Conservation (phyloP, 805 yeast species). For the Nematodospora valgi region DNA sequence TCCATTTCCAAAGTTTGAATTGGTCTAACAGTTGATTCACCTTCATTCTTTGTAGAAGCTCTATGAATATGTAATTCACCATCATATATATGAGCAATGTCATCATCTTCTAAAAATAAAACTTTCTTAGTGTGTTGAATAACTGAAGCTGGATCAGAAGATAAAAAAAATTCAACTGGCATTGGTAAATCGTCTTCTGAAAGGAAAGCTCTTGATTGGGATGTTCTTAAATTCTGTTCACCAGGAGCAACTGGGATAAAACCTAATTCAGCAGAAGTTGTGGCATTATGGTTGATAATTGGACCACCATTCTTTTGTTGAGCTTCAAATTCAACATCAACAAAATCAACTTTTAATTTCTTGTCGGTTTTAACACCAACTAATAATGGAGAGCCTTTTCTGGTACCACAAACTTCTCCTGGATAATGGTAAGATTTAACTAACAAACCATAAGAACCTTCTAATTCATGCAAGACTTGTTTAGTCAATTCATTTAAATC, state of each 20-base stretch:
- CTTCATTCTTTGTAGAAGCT: slow-evolving; percentile 69
- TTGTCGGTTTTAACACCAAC: slow-evolving; percentile 96
- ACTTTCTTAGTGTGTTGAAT: slow-evolving; percentile 97
- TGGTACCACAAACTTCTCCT: slow-evolving; percentile 92
- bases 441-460: slow-evolving; percentile 95
- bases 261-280: slow-evolving; percentile 23
- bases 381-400: slow-evolving; percentile 96
- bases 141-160: slow-evolving; percentile 97
- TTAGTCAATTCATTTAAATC: slow-evolving; percentile 93
- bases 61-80: slow-evolving; percentile 99
- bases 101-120: slow-evolving; percentile 94
- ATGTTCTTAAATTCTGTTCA: slow-evolving; percentile 66
- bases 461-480: slow-evolving; percentile 86
- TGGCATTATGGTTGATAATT: slow-evolving; percentile 9
- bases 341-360: slow-evolving; percentile 95
- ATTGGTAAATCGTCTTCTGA: slow-evolving; percentile 90
- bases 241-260: slow-evolving; percentile 51
- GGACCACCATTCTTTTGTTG: slow-evolving; percentile 21
- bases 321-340: slow-evolving; percentile 96
- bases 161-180: slow-evolving; percentile 93
- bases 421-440: slow-evolving; percentile 92
- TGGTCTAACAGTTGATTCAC: slow-evolving; percentile 90
- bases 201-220: slow-evolving; percentile 94
- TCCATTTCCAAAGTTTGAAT: slow-evolving; percentile 97
- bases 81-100: slow-evolving; percentile 95